Evolutionary conservation across 495 filamentous ascomycete species (phyloP).

Genomic region (Aspergillus heteromorphus): DNA sequence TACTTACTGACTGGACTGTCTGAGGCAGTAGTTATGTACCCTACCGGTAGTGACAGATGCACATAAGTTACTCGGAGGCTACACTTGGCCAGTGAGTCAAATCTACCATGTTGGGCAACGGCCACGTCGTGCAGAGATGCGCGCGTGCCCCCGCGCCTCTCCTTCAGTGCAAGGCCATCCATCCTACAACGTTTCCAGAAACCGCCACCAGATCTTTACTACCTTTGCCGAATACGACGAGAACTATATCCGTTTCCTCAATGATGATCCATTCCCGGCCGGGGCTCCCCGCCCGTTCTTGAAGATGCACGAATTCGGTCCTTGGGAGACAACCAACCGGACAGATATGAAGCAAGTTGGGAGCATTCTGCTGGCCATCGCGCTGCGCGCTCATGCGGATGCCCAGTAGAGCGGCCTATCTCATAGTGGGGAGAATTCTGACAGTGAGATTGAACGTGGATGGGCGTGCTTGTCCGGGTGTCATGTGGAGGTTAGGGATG

Average conservation of each 20-base stretch:
- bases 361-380: constrained; percentile 7
- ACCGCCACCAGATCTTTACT: constrained; percentile 3
- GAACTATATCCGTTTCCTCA: constrained; percentile 1
- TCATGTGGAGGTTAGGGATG: no score
- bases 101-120: no score
- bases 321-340: constrained; percentile 3
- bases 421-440: background rate
- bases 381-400: background rate
- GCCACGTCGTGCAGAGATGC: no score
- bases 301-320: constrained; percentile 12
- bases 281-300: constrained; percentile 1
- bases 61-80: no score
- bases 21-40: no score
- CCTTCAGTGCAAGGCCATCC: no score
- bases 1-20: no score
- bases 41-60: no score
- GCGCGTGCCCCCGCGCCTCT: no score
- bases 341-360: constrained; percentile 1
- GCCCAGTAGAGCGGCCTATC: background rate
- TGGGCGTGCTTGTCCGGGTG: no score
- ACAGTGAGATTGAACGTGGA: no score
- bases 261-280: background rate
- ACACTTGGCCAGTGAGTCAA: no score
- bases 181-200: constrained; percentile 3
- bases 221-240: constrained; percentile 5